Evolutionary conservation across 2,329 filamentous ascomycete genomes (phyloP).

Genomic region (Stachybotrys elegans): DNA sequence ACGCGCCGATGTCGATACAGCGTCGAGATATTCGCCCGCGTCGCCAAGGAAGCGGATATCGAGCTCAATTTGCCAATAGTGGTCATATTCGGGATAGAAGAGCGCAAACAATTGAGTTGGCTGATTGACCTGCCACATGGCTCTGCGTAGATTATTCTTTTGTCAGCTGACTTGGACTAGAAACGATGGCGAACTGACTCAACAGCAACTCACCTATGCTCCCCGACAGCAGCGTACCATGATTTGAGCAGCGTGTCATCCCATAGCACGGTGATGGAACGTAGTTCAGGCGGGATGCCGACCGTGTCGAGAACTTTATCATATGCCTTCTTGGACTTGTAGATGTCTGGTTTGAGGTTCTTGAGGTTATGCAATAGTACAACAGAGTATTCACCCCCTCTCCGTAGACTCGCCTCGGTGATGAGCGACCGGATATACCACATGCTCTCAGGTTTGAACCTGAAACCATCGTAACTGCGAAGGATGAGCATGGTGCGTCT

Average conservation of each 20-base stretch:
- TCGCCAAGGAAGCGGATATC: slow-evolving; percentile 33
- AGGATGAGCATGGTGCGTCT: slow-evolving; percentile 18
- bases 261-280: slow-evolving; percentile 65
- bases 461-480: slow-evolving; percentile 36
- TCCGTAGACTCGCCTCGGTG: slow-evolving; percentile 54
- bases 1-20: slow-evolving; percentile 36
- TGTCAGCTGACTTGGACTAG: background rate
- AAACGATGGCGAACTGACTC: background rate
- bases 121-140: slow-evolving; percentile 27
- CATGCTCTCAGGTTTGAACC: slow-evolving; percentile 56
- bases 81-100: slow-evolving; percentile 28
- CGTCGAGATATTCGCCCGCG: slow-evolving; percentile 22
- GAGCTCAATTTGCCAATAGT: slow-evolving; percentile 37
- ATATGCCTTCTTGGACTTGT: slow-evolving; percentile 46
- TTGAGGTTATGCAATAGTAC: slow-evolving; percentile 59
- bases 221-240: slow-evolving; percentile 60
- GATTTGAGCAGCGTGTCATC: slow-evolving; percentile 61
- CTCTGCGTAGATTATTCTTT: slow-evolving; percentile 14
- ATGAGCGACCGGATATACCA: slow-evolving; percentile 61
- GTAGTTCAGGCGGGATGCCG: slow-evolving; percentile 59
- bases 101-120: slow-evolving; percentile 27
- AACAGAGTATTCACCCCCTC: slow-evolving; percentile 59
- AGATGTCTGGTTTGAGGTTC: slow-evolving; percentile 50
- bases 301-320: slow-evolving; percentile 42
- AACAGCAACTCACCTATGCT: slow-evolving; percentile 28